Evolutionary conservation across 495 filamentous ascomycete genomes (phyloP).

Genomic region (Penicillium subrubescens): DNA sequence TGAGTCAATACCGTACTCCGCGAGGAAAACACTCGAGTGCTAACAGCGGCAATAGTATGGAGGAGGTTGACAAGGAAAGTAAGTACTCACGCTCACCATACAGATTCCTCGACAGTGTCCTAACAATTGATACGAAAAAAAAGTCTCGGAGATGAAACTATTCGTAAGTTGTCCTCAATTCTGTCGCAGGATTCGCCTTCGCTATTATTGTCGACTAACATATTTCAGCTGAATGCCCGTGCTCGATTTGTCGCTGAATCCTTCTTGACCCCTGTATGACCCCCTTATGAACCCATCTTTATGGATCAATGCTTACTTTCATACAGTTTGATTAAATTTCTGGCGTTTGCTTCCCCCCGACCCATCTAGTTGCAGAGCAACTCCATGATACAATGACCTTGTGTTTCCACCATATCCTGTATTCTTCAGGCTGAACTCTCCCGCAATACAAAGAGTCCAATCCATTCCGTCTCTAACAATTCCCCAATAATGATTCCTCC

Average conservation of each 20-base stretch:
- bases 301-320: conserved; percentile 6
- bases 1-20: background rate
- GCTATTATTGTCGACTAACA: conserved; percentile 20
- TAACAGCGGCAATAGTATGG: conserved; percentile 57
- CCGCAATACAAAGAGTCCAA: conserved; percentile 8
- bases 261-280: conserved; percentile 88
- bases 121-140: background rate
- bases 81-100: background rate
- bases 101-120: background rate
- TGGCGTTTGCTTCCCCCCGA: conserved; percentile 11
- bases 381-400: conserved; percentile 22
- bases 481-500: too few species aligned
- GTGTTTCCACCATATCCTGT: conserved; percentile 16
- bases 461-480: background rate
- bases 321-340: conserved; percentile 44
- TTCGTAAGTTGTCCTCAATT: conserved; percentile 67
- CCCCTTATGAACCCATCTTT: background rate
- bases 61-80: conserved; percentile 99
- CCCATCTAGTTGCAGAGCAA: conserved; percentile 13
- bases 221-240: conserved; percentile 82
- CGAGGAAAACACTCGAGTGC: background rate
- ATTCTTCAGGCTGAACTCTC: conserved; percentile 19
- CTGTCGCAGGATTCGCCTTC: conserved; percentile 15
- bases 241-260: conserved; percentile 98
- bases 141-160: conserved; percentile 92